Evolutionary conservation across 2,329 filamentous ascomycete genomes (phyloP).

Genomic region (Scytalidium lignicola): DNA sequence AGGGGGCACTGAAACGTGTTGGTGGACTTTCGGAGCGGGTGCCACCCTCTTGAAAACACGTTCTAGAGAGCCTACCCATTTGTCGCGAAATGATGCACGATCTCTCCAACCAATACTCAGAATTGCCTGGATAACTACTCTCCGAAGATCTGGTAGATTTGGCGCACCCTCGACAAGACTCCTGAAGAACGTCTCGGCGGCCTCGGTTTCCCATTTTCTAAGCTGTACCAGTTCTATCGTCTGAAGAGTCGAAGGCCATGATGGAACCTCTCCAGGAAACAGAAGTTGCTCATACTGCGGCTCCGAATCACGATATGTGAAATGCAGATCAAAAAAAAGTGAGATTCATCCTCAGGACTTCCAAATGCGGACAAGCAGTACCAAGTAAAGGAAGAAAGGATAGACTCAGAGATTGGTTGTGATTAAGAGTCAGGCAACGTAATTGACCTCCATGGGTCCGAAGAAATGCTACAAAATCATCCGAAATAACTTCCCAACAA

Average conservation of each 20-base stretch:
- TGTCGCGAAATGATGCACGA: conserved; percentile 70
- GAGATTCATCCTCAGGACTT: conserved; percentile 70
- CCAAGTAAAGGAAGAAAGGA: conserved; percentile 66
- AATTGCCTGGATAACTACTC: conserved; percentile 69
- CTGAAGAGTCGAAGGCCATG: conserved; percentile 71
- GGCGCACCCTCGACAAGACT: conserved; percentile 71
- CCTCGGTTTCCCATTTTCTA: conserved; percentile 64
- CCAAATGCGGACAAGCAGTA: conserved; percentile 62
- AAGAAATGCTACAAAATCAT: conserved; percentile 61
- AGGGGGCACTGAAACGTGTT: not conserved
- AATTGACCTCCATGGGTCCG: conserved; percentile 62
- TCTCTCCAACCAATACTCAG: conserved; percentile 78
- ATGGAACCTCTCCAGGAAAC: conserved; percentile 58
- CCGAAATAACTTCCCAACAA: conserved; percentile 69
- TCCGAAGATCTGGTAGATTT: conserved; percentile 60
- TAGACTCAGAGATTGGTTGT: conserved; percentile 75
- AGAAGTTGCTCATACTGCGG: conserved; percentile 70
- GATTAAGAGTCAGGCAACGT: conserved; percentile 62
- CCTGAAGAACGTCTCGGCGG: conserved; percentile 71
- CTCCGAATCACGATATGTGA: conserved; percentile 64
- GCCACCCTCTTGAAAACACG: conserved; percentile 56
- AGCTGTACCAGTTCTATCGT: conserved; percentile 72
- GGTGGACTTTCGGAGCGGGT: conserved; percentile 22
- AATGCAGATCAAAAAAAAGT: conserved; percentile 69
- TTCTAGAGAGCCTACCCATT: conserved; percentile 69